Conservation (phyloP, 371 early-diverging fungal species). For the Rhizopus delemar region DNA sequence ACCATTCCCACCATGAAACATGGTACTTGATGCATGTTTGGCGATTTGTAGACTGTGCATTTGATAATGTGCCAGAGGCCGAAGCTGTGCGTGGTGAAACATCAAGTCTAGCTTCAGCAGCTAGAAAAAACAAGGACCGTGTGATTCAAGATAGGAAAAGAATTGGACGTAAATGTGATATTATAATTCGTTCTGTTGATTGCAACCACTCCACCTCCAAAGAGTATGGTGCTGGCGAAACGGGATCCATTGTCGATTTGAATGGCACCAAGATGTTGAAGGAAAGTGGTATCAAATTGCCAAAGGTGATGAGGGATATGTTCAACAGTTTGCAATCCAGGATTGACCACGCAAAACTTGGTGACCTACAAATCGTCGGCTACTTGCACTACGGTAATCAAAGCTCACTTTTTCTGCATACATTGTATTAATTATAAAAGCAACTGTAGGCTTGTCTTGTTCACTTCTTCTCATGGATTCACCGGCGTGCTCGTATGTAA, state of each 20-base stretch:
- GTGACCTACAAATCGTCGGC: neutral
- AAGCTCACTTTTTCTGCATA: neutral
- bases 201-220: neutral
- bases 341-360: neutral
- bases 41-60: conserved; percentile 14
- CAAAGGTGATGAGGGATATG: conserved; percentile 14
- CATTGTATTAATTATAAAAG: neutral
- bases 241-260: conserved; percentile 1
- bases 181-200: conserved; percentile 4
- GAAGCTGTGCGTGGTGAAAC: conserved; percentile 10
- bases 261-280: conserved; percentile 12
- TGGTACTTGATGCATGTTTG: conserved; percentile 14
- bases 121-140: conserved; percentile 13
- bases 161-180: conserved; percentile 11
- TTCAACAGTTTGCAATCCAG: neutral
- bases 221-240: conserved; percentile 13
- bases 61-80: conserved; percentile 8
- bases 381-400: conserved; percentile 1
- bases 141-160: neutral
- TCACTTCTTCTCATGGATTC: neutral
- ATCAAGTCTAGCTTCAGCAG: conserved; percentile 5
- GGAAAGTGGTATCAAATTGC: conserved; percentile 9
- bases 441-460: neutral
- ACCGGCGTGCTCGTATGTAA: neutral
- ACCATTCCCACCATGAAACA: conserved; percentile 11